Conservation (phyloP, 805 yeast species). For the Lipomyces mesembrius region DNA sequence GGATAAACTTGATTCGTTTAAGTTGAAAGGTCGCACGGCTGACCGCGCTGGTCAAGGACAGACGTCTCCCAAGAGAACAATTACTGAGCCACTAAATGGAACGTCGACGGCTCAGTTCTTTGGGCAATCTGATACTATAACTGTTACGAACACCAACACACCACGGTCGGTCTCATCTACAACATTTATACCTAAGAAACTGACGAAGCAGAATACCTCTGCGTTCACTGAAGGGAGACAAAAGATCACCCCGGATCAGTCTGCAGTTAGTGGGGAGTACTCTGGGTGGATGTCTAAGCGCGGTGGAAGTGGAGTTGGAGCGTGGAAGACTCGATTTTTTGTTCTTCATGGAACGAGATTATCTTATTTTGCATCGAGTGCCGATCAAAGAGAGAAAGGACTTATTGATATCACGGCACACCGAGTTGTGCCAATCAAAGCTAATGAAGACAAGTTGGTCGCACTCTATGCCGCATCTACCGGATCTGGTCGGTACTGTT, state of each 20-base stretch:
- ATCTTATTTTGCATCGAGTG: constrained; percentile 79
- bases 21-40: constrained; percentile 46
- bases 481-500: constrained; percentile 91
- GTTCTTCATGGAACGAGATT: constrained; percentile 88
- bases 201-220: constrained; percentile 48
- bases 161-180: constrained; percentile 55
- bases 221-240: constrained; percentile 78
- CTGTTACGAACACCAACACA: constrained; percentile 8
- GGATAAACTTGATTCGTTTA: constrained; percentile 6
- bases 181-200: constrained; percentile 44
- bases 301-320: constrained; percentile 81
- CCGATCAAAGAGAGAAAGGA: constrained; percentile 86
- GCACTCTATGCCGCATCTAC: constrained; percentile 91
- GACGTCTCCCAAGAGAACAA: constrained; percentile 1
- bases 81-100: constrained; percentile 7
- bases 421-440: constrained; percentile 79
- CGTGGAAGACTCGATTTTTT: constrained; percentile 80
- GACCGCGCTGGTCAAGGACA: not conserved
- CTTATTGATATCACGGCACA: constrained; percentile 95
- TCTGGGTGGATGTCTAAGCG: constrained; percentile 97
- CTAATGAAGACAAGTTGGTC: constrained; percentile 78
- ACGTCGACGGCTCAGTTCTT: not conserved
- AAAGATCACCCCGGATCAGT: constrained; percentile 71
- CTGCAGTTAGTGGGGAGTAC: constrained; percentile 72
- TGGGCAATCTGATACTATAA: not conserved